phyloP scores from a whole-genome alignment of 1,284 basidiomycete species.

The Butyriboletus appendiculatus region DNA sequence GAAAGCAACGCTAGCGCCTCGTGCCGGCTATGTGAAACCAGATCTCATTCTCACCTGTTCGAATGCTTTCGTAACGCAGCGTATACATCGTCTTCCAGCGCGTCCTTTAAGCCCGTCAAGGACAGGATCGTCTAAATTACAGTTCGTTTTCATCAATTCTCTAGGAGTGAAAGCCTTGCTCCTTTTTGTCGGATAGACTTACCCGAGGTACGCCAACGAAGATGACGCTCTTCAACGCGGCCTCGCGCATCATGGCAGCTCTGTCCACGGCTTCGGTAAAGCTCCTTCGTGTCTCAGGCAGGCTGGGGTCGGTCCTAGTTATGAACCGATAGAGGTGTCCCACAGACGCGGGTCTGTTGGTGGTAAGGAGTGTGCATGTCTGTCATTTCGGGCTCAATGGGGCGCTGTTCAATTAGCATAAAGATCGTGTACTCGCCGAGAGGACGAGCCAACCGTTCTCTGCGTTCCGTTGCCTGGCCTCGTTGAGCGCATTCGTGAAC shows the following conservation, averaged over 20 bases:
- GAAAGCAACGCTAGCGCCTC: constrained; percentile 28
- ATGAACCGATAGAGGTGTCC: constrained; percentile 80
- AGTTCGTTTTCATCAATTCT: constrained; percentile 11
- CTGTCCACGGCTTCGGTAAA: constrained; percentile 59
- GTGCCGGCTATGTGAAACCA: constrained; percentile 19
- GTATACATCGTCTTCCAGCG: constrained; percentile 79
- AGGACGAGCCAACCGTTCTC: constrained; percentile 85
- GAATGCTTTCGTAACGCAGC: constrained; percentile 63
- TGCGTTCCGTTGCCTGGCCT: constrained; percentile 64
- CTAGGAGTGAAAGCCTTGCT: constrained; percentile 4
- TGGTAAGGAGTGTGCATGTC: constrained; percentile 83
- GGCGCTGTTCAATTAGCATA: constrained; percentile 9
- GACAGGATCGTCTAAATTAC: constrained; percentile 75
- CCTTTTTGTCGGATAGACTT: constrained; percentile 16
- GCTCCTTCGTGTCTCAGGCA: constrained; percentile 44
- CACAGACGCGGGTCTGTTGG: constrained; percentile 80
- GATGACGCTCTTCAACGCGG: constrained; percentile 90
- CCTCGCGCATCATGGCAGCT: constrained; percentile 89
- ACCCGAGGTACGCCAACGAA: constrained; percentile 92
- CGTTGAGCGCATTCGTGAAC: constrained; percentile 58
- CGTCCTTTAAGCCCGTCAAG: constrained; percentile 72
- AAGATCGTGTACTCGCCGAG: constrained; percentile 50
- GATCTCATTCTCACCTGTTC: constrained; percentile 55
- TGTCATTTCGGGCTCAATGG: constrained; percentile 39
- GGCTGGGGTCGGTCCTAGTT: constrained; percentile 51